Evolutionary conservation across 164 flowering plant species (phyloP).

Genomic region (Pachysandra terminalis): DNA sequence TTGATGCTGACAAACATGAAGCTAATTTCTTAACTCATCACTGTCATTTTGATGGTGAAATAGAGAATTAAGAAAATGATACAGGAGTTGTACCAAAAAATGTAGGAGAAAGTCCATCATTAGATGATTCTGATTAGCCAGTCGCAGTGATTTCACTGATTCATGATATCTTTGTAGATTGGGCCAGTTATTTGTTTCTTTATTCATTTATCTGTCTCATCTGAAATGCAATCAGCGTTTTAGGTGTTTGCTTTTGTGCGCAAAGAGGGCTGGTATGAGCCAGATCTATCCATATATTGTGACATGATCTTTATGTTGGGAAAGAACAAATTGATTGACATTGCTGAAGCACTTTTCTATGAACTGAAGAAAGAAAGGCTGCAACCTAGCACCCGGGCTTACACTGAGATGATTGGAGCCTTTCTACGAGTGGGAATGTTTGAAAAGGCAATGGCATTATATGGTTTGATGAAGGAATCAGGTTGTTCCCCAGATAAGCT

Average conservation of each 20-base stretch:
- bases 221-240: constrained; percentile 29
- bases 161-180: too few species aligned
- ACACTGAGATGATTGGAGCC: constrained; percentile 75
- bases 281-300: constrained; percentile 48
- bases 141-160: too few species aligned
- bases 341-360: constrained; percentile 52
- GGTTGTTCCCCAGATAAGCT: constrained; percentile 68
- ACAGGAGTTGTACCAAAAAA: too few species aligned
- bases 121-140: too few species aligned
- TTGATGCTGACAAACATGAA: too few species aligned
- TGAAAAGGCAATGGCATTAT: constrained; percentile 66
- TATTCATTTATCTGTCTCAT: constrained; percentile 10
- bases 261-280: constrained; percentile 58
- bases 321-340: constrained; percentile 51
- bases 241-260: constrained; percentile 62
- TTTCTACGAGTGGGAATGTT: constrained; percentile 50
- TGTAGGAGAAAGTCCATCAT: too few species aligned
- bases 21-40: too few species aligned
- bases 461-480: constrained; percentile 54
- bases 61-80: too few species aligned
- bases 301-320: constrained; percentile 65
- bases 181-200: background rate
- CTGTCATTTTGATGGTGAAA: too few species aligned
- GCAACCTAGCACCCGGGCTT: constrained; percentile 62
- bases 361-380: constrained; percentile 53